Evolutionary conservation across 2,329 filamentous ascomycete genomes (phyloP), one percentile per base, ranked within the genome.

Genomic region (Venturia pyrina): DNA sequence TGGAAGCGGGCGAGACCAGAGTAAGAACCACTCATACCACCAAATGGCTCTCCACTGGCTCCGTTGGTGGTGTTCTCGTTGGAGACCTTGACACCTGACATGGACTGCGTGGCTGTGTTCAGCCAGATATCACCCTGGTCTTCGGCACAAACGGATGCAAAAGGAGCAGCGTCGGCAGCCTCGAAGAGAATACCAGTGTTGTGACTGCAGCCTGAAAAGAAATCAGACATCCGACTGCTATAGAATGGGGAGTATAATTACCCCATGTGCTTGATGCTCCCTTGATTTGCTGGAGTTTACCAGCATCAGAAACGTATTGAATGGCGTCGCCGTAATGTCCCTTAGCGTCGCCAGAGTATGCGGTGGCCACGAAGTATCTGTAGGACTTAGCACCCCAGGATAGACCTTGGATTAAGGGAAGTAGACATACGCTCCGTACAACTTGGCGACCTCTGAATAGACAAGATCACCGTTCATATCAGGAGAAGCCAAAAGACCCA

Each of bases 141-240:
- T 69, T 87, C 84, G 19, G 85, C 81, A 69, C 84, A 87, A 67
- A 87, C 76, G 63, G 79, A 82, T 32, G 84, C 83, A 67, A 84
- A 87, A 5, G 85, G 85, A 24, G 81, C 76, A n/a, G 78, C 80
- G 62, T 85, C 83, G 28, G 85, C 83, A 28, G 81, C 83, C 72
- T 86, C 85, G 64, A 87, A 81, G 7, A 83, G 84, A 65, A 87
- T 87, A 66, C 85, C 85, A 1, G 84, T 87, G 75, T 87, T 87
- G 78, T 87, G 84, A 6, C 81, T 84, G 77, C 85, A 87, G 21
- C 85, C 85, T 80, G 84, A 87, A 37, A 8, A 1, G 3, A 21
- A 17, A 11, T 59, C 11, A 59, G 53, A 7, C 15, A 59, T 59
- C 15, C 2, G 10, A 8, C 5, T 15, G 17, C 53, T 8, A 37